Conservation (phyloP, 345 rosid species). For the Populus pruinosa region DNA sequence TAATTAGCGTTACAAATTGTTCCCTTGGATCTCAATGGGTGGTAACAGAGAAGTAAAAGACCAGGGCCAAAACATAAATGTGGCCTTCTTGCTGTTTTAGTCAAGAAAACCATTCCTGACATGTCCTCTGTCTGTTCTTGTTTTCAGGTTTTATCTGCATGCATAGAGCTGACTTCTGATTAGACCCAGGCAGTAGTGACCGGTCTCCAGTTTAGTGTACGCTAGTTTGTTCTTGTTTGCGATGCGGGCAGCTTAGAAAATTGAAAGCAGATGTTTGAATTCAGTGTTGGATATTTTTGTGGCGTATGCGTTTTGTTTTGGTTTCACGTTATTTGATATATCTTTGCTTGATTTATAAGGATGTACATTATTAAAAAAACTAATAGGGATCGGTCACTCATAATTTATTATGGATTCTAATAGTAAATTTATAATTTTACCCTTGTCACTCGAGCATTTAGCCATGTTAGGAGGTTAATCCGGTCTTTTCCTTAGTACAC, state of each 20-base stretch:
- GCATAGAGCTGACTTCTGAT: conserved; percentile 25
- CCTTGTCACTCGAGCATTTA: not conserved
- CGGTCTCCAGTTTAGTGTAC: conserved; percentile 16
- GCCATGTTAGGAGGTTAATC: too few species aligned
- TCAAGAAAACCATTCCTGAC: not conserved
- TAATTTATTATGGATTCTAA: too few species aligned
- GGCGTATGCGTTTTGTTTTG: not conserved
- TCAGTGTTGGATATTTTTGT: not conserved
- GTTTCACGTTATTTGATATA: not conserved
- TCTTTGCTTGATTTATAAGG: not conserved
- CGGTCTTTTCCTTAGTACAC: too few species aligned
- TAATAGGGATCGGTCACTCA: too few species aligned
- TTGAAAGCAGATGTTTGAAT: not conserved
- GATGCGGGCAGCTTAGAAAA: not conserved
- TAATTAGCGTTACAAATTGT: not conserved
- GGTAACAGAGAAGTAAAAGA: not conserved
- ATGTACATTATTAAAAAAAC: too few species aligned
- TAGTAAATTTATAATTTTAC: too few species aligned
- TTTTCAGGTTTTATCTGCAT: conserved; percentile 22
- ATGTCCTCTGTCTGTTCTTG: not conserved
- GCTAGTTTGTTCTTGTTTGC: conserved; percentile 16
- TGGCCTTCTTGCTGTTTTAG: not conserved
- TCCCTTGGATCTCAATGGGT: not conserved
- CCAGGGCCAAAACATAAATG: not conserved
- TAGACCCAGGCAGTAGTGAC: conserved; percentile 15